Percentiles rank a stretch among this genome's conserved stretches.
Evolutionary conservation across 768 basidiomycete genomes (phyloP).

Genomic region (Calocera viscosa): DNA sequence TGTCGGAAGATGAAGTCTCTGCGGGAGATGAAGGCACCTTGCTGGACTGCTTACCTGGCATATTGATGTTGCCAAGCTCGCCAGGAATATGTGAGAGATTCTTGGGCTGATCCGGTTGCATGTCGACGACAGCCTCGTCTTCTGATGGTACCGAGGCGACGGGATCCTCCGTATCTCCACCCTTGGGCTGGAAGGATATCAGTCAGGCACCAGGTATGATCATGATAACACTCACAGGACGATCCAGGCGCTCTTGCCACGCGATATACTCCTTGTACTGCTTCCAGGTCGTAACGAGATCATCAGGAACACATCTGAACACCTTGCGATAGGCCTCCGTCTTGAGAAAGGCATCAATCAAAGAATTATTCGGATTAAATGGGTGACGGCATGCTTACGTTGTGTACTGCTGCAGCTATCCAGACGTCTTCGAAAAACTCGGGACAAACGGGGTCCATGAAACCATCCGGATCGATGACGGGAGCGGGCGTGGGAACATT

Average conservation of each 20-base stretch:
- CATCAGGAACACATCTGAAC: constrained; percentile 88
- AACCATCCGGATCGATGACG: constrained; percentile 56
- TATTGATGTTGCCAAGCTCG: neutral
- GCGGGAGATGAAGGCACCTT: neutral
- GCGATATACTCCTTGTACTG: constrained; percentile 77
- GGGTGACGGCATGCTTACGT: constrained; percentile 41
- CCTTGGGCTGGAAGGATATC: constrained; percentile 27
- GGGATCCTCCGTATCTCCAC: constrained; percentile 20
- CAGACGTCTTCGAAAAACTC: constrained; percentile 84
- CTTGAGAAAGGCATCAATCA: constrained; percentile 32
- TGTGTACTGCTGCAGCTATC: constrained; percentile 75
- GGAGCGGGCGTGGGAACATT: constrained; percentile 56
- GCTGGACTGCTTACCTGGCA: neutral
- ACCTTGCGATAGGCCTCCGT: constrained; percentile 94
- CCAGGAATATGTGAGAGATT: constrained; percentile 12
- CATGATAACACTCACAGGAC: constrained; percentile 39
- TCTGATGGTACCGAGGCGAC: constrained; percentile 50
- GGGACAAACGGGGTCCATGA: constrained; percentile 81
- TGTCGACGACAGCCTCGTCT: constrained; percentile 21
- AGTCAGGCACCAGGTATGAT: neutral
- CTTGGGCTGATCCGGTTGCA: constrained; percentile 14
- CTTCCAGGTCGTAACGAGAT: constrained; percentile 88
- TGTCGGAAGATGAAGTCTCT: constrained; percentile 1
- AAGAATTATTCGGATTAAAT: neutral
- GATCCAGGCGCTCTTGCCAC: constrained; percentile 62